phyloP scores from a whole-genome alignment of 768 basidiomycete species.

The Collybia sp. region DNA sequence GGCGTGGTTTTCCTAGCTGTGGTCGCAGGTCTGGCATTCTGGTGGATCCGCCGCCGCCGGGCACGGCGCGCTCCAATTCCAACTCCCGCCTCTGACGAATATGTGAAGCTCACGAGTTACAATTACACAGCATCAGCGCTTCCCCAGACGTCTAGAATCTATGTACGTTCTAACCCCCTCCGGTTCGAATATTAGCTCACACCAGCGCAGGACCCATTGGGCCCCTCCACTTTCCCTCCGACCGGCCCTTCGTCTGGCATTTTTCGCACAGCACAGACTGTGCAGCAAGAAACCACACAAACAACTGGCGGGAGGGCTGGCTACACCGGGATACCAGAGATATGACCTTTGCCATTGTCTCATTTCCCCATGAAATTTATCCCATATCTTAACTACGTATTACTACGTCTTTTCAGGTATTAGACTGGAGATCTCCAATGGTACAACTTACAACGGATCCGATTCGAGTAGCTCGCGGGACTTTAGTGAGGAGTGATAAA shows the following conservation, averaged over 20 bases:
- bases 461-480: no score
- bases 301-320: no score
- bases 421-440: no score
- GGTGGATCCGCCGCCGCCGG: constrained; percentile 21
- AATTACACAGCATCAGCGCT: constrained; percentile 13
- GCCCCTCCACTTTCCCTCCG: constrained; percentile 36
- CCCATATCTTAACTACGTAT: no score
- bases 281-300: no score
- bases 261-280: no score
- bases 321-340: no score
- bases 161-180: constrained; percentile 20
- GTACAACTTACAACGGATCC: no score
- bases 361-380: no score
- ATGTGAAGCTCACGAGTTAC: constrained; percentile 7
- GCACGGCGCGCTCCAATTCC: constrained; percentile 14
- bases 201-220: constrained; percentile 27
- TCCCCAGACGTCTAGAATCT: constrained; percentile 25
- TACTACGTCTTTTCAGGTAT: no score
- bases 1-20: constrained; percentile 43
- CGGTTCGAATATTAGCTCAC: constrained; percentile 2
- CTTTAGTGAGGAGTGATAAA: no score
- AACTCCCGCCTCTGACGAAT: constrained; percentile 3
- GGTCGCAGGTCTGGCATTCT: constrained; percentile 27
- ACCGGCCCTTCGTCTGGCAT: background rate
- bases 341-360: no score